These are phyloP conservation scores for Candida corydali DNA, from an alignment of 805 yeast species.

Conservation along the genomic window DNA sequence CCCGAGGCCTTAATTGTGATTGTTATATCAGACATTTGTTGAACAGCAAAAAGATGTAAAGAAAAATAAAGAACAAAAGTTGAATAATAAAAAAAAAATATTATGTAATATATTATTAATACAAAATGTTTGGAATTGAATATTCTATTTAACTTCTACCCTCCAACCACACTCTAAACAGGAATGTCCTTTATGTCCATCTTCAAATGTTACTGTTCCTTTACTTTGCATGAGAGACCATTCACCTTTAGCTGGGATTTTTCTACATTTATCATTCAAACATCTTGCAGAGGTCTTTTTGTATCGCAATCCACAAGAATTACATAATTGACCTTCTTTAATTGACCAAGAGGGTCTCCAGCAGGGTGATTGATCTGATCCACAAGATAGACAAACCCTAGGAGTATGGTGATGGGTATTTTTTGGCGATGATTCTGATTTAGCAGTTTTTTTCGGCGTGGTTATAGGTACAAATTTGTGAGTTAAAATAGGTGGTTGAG, in stretches of 20 bases:
- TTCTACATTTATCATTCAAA: conserved; percentile 64
- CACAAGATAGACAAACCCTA: conserved; percentile 84
- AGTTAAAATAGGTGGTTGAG: conserved; percentile 8
- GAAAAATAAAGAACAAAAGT: background rate
- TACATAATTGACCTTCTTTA: conserved; percentile 90
- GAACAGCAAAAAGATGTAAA: background rate
- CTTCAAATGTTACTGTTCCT: conserved; percentile 45
- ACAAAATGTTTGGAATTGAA: background rate
- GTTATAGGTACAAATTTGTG: conserved; percentile 39
- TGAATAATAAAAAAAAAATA: no score
- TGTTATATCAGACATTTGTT: conserved; percentile 15
- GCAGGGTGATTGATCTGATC: conserved; percentile 88
- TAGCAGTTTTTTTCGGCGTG: conserved; percentile 38
- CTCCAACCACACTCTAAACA: conserved; percentile 42
- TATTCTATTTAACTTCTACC: conserved; percentile 31
- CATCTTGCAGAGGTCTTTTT: conserved; percentile 94
- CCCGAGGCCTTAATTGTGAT: conserved; percentile 52
- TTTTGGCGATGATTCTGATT: conserved; percentile 26
- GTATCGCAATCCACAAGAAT: conserved; percentile 91
- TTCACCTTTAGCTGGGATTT: conserved; percentile 95
- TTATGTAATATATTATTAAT: no score
- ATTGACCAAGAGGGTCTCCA: conserved; percentile 98
- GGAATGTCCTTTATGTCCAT: conserved; percentile 34
- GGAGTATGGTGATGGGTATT: conserved; percentile 18
- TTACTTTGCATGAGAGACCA: conserved; percentile 82